Percentiles rank a stretch among this genome's conserved stretches.
phyloP scores from a whole-genome alignment of 2,329 filamentous ascomycete genomes.

The Ophiognomonia clavigignenti-juglandacearum region DNA sequence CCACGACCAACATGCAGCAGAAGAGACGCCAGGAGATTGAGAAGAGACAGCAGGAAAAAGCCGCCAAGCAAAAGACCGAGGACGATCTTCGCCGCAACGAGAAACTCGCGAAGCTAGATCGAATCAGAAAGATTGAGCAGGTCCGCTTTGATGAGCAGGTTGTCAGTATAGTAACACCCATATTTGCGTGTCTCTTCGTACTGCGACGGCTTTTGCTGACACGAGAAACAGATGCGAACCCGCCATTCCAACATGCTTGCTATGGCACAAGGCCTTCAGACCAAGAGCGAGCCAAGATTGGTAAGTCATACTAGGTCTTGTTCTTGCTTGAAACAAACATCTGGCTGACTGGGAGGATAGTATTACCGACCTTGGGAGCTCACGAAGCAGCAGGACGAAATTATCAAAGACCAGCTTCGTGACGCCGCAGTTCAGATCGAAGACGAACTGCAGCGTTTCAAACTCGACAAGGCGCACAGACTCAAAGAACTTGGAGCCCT shows the following conservation, averaged over 20 bases:
- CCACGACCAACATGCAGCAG: conserved; percentile 56
- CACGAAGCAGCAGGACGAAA: conserved; percentile 61
- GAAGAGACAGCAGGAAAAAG: conserved; percentile 71
- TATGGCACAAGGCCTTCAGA: conserved; percentile 68
- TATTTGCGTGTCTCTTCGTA: conserved; percentile 20
- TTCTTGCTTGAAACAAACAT: not conserved
- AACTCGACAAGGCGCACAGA: conserved; percentile 39
- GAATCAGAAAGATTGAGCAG: conserved; percentile 63
- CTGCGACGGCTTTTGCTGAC: conserved; percentile 5
- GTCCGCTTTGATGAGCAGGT: conserved; percentile 69
- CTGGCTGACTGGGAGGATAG: conserved; percentile 36
- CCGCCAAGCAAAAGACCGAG: conserved; percentile 67
- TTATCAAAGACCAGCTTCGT: conserved; percentile 65
- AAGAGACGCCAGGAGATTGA: conserved; percentile 76
- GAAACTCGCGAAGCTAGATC: conserved; percentile 57
- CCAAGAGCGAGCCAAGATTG: conserved; percentile 65
- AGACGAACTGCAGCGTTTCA: conserved; percentile 61
- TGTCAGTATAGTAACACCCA: conserved; percentile 45
- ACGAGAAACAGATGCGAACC: conserved; percentile 58
- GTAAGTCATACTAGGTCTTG: conserved; percentile 46
- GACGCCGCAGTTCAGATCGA: conserved; percentile 60
- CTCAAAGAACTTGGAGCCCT: conserved; percentile 31
- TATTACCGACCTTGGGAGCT: conserved; percentile 84
- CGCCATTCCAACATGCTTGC: conserved; percentile 69
- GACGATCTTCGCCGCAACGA: conserved; percentile 63